Conservation (phyloP, 306 rosid genomes). For the Rosa multiflora region DNA sequence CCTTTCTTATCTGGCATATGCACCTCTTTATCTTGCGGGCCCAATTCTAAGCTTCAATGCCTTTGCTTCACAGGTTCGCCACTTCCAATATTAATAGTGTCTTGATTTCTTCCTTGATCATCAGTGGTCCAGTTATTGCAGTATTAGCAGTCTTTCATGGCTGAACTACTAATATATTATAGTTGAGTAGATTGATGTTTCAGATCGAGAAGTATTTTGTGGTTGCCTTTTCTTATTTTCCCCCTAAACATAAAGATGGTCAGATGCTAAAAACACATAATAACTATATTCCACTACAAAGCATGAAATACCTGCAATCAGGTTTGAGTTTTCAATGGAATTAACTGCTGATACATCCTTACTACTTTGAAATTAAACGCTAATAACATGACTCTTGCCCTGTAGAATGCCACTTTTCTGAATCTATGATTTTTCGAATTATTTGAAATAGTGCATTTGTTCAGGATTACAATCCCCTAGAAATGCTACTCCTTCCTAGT, state of each 20-base stretch:
- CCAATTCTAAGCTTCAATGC: conserved; percentile 94
- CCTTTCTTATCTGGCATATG: conserved; percentile 83
- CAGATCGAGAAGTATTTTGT: background rate
- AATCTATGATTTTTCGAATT: background rate
- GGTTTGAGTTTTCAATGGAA: background rate
- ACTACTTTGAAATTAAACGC: background rate
- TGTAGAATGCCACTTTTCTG: background rate
- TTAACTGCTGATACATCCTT: background rate
- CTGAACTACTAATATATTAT: background rate
- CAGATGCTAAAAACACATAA: background rate
- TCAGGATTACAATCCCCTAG: background rate
- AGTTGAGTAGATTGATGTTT: background rate
- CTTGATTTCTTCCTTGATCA: conserved; percentile 15
- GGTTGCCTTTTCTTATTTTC: background rate
- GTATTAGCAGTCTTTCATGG: conserved; percentile 19
- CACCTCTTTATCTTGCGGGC: conserved; percentile 92
- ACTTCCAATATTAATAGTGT: conserved; percentile 18
- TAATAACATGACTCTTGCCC: background rate
- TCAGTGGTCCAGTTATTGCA: conserved; percentile 10
- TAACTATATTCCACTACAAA: background rate
- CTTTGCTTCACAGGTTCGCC: conserved; percentile 87
- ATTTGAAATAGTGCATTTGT: background rate
- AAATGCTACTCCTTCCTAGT: background rate
- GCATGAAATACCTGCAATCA: background rate
- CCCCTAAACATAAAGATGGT: background rate